phyloP scores from a whole-genome alignment of 495 filamentous ascomycete species.

The Aspergillus cristatus region DNA sequence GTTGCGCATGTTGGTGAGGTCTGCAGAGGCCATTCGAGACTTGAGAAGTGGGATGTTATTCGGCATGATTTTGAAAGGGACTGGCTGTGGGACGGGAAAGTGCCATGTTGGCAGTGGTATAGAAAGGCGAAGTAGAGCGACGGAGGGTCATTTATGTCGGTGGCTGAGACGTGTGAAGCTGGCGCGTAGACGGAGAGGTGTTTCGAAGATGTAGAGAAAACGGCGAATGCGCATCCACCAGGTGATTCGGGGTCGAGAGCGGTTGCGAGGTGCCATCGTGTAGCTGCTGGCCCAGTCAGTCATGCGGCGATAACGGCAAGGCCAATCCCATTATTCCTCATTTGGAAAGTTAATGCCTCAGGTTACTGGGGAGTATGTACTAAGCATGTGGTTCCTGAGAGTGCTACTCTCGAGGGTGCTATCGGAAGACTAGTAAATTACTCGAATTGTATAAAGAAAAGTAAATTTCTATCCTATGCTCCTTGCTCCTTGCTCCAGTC shows the following conservation, averaged over 20 bases:
- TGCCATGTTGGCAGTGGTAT: conserved; percentile 4
- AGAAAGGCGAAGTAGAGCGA: conserved; percentile 4
- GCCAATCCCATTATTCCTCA: too few species aligned
- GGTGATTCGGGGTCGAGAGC: not conserved
- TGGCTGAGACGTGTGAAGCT: conserved; percentile 5
- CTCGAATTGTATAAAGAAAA: too few species aligned
- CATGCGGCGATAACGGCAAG: too few species aligned
- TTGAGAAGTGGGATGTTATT: conserved; percentile 1
- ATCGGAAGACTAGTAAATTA: too few species aligned
- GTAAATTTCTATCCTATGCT: too few species aligned
- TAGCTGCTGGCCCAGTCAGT: too few species aligned
- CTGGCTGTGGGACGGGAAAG: not conserved
- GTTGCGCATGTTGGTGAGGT: conserved; percentile 3
- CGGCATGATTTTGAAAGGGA: not conserved
- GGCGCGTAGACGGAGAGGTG: not conserved
- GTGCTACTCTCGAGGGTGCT: too few species aligned
- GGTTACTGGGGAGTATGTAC: too few species aligned
- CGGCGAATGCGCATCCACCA: conserved; percentile 1
- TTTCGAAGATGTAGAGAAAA: conserved; percentile 3
- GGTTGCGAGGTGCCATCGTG: not conserved
- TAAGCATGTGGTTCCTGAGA: too few species aligned
- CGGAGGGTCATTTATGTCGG: conserved; percentile 2
- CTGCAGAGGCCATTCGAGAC: not conserved
- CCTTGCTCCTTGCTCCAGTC: too few species aligned
- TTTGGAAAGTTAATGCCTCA: too few species aligned